Base-by-base conservation (phyloP, 768 basidiomycete species). In the Mycena venus region DNA sequence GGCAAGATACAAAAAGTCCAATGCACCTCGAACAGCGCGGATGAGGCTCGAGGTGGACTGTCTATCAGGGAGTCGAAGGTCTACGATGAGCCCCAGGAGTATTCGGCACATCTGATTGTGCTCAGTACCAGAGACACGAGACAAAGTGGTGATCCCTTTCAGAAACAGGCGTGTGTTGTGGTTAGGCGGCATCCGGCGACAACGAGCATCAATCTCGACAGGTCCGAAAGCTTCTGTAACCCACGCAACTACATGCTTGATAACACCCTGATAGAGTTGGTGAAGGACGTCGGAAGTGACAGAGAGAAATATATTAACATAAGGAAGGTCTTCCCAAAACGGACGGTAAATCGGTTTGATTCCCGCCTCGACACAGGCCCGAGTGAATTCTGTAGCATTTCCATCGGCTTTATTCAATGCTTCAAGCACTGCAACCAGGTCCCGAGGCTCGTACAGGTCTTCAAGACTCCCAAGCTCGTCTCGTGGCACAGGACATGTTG, bases 271-370 rank as follows among this genome's bases (percentile, higher is more conserved):
- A 40, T 80, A 78, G 0, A 85, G 72, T 44, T 85, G 82, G 61
- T 86, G 84, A 1, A 86, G 77, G 19, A 84, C 72, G 63, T 86
- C 82, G 1, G 85, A 82, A 9, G 80, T 83, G 27, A 81, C 79
- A 0, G 78, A 79, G 0, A 49, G 75, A 44, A 66, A 80, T 1
- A 79, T 78, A 66, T 84, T 72, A 14, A 64, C 63, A 62, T 79
- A 81, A 0, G 82, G 83, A 11, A 84, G 80, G 15, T 78, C 40
- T 32, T 79, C 59, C 81, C 81, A 82, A 66, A 80, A 82, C 2
- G 78, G 80, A 21, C 53, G 19, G 10, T 42, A 11, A 17, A 62
- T 42, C 3, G 60, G 38, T 29, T 62, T 62, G 60, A 62, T 62
- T 23, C 60, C 60, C 1, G 60, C 60, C 1, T 8, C 38, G 25